Evolutionary conservation across 2,329 filamentous ascomycete species (phyloP).

Genomic region (Monosporascus sp.): DNA sequence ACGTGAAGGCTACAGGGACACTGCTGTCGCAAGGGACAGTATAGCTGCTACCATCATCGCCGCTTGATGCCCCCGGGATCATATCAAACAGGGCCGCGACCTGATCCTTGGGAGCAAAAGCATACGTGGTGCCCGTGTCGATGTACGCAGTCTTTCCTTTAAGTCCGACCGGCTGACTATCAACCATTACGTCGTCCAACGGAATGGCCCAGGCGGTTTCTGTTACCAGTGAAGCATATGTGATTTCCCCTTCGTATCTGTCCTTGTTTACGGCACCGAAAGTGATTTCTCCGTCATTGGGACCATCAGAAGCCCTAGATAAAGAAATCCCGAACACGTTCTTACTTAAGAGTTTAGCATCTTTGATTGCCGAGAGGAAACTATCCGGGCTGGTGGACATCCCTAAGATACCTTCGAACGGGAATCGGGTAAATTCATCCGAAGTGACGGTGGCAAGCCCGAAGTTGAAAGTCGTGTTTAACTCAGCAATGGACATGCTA

Average conservation of each 20-base stretch:
- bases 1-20: conserved; percentile 56
- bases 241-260: conserved; percentile 64
- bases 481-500: conserved; percentile 59
- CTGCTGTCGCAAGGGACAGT: conserved; percentile 68
- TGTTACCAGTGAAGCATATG: conserved; percentile 54
- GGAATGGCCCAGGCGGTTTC: conserved; percentile 64
- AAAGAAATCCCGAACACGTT: conserved; percentile 71
- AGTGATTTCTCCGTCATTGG: conserved; percentile 69
- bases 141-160: conserved; percentile 62
- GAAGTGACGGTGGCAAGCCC: conserved; percentile 70
- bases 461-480: conserved; percentile 62
- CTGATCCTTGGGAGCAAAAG: conserved; percentile 65
- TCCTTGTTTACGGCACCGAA: conserved; percentile 66
- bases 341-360: conserved; percentile 49
- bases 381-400: conserved; percentile 65
- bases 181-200: conserved; percentile 60
- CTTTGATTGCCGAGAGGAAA: conserved; percentile 59
- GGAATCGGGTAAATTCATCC: conserved; percentile 69
- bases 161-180: conserved; percentile 53
- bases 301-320: conserved; percentile 59
- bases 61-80: conserved; percentile 56
- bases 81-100: conserved; percentile 63
- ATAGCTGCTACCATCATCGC: conserved; percentile 58
- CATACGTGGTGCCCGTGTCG: conserved; percentile 78
- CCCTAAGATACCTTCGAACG: conserved; percentile 84